Evolutionary conservation across 352 stramenopile genomes (phyloP).

Genomic region (Phytophthora niederhauseri): DNA sequence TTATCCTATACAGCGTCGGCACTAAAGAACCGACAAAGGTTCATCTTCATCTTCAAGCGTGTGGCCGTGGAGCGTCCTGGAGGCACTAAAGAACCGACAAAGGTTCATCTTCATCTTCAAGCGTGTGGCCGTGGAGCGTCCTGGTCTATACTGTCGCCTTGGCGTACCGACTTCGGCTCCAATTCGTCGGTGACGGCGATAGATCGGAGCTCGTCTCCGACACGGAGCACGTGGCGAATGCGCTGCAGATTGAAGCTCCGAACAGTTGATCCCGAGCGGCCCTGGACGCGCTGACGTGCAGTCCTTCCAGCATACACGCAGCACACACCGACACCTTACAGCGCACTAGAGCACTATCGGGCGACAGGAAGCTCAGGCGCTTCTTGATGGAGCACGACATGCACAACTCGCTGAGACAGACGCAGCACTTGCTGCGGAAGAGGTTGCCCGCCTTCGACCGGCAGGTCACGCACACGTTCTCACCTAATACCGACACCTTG

Average conservation of each 20-base stretch:
- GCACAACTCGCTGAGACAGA: constrained; percentile 48
- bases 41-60: constrained; percentile 10
- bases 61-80: not conserved
- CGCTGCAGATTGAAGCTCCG: constrained; percentile 18
- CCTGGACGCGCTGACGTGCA: constrained; percentile 25
- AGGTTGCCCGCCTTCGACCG: constrained; percentile 31
- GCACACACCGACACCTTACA: constrained; percentile 34
- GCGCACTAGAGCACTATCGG: constrained; percentile 23
- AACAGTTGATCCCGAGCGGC: constrained; percentile 38
- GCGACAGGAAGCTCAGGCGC: constrained; percentile 35
- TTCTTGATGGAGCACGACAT: constrained; percentile 51
- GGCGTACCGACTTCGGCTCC: constrained; percentile 10
- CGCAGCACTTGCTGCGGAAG: constrained; percentile 39
- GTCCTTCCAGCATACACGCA: constrained; percentile 33
- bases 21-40: constrained; percentile 30
- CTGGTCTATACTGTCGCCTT: constrained; percentile 15
- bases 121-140: not conserved
- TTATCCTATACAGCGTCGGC: constrained; percentile 28
- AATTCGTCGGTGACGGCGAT: constrained; percentile 17
- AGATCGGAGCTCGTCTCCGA: constrained; percentile 35
- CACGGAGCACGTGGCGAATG: constrained; percentile 29
- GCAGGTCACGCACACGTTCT: constrained; percentile 34
- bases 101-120: constrained; percentile 11
- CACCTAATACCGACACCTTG: constrained; percentile 1
- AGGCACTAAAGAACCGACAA: constrained; percentile 32